These are phyloP conservation scores for Kodamaea restingae DNA, from an alignment of 805 yeast genomes.

Conservation along the genomic window DNA sequence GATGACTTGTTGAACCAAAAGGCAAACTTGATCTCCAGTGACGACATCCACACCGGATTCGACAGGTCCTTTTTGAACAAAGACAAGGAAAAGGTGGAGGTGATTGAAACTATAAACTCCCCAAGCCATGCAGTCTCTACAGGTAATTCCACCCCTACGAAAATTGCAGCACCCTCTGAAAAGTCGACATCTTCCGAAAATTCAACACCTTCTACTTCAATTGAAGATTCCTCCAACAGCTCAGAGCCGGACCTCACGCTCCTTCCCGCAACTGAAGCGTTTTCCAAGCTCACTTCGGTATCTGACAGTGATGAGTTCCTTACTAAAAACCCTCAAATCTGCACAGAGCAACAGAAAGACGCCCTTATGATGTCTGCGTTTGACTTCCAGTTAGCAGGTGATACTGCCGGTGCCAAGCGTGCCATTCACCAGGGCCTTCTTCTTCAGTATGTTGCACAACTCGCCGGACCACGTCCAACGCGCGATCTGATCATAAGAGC, in stretches of 20 bases:
- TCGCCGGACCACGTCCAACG: conserved; percentile 31
- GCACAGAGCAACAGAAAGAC: conserved; percentile 83
- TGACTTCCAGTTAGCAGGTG: conserved; percentile 67
- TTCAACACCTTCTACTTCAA: background rate
- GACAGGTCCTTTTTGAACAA: conserved; percentile 79
- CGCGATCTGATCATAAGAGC: conserved; percentile 36
- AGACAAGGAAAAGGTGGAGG: conserved; percentile 17
- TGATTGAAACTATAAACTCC: conserved; percentile 24
- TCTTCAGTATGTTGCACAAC: conserved; percentile 62
- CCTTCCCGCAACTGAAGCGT: conserved; percentile 56
- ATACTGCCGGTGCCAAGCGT: conserved; percentile 51
- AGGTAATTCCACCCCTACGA: too few species aligned
- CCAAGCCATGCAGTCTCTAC: too few species aligned
- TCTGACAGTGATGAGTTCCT: conserved; percentile 50
- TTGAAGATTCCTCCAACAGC: background rate
- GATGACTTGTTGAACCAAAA: conserved; percentile 68
- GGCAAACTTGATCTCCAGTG: conserved; percentile 73
- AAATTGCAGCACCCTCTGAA: too few species aligned
- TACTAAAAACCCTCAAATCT: conserved; percentile 59
- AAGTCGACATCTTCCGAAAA: background rate
- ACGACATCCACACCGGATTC: conserved; percentile 89
- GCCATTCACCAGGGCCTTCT: conserved; percentile 78
- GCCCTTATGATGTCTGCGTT: conserved; percentile 91
- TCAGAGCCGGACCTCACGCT: conserved; percentile 4
- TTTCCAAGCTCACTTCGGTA: conserved; percentile 53